Percentiles rank a stretch among this genome's conserved stretches.
Evolutionary conservation across 352 stramenopile genomes (phyloP).

Genomic region (Aphanomyces stellatus): DNA sequence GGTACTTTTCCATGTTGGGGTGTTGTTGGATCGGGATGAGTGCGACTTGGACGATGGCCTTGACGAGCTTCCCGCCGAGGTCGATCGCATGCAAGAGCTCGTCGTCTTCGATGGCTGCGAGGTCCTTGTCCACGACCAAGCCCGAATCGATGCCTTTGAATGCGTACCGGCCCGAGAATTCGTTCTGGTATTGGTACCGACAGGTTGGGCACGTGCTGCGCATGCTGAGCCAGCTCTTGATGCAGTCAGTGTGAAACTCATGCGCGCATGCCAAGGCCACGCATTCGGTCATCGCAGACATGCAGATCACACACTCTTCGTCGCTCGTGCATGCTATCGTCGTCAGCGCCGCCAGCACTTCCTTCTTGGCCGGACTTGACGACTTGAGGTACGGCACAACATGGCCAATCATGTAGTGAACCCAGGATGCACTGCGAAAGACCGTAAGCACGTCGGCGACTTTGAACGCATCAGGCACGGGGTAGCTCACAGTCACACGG

Average conservation of each 20-base stretch:
- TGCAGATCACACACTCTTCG: slow-evolving; percentile 85
- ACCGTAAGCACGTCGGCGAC: slow-evolving; percentile 71
- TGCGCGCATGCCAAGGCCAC: slow-evolving; percentile 88
- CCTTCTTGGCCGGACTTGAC: slow-evolving; percentile 61
- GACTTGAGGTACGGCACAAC: slow-evolving; percentile 80
- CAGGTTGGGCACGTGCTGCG: slow-evolving; percentile 91
- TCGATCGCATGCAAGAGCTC: slow-evolving; percentile 47
- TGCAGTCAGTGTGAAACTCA: slow-evolving; percentile 90
- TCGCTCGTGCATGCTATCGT: slow-evolving; percentile 14
- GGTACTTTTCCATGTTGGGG: slow-evolving; percentile 58
- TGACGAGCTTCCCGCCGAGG: slow-evolving; percentile 52
- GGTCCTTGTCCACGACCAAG: slow-evolving; percentile 42
- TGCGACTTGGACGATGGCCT: slow-evolving; percentile 67
- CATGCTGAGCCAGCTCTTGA: slow-evolving; percentile 89
- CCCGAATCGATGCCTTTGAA: slow-evolving; percentile 76
- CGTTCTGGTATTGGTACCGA: slow-evolving; percentile 86
- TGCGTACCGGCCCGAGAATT: slow-evolving; percentile 68
- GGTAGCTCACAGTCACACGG: slow-evolving; percentile 48
- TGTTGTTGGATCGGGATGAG: slow-evolving; percentile 53
- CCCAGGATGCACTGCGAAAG: slow-evolving; percentile 72
- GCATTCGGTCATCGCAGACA: slow-evolving; percentile 80
- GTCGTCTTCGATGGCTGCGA: slow-evolving; percentile 41
- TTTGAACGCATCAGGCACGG: slow-evolving; percentile 44
- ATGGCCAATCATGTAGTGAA: slow-evolving; percentile 81
- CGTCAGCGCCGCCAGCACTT: slow-evolving; percentile 43